These are phyloP conservation scores for Groenewaldozyma salmanticensis DNA, from an alignment of 805 yeast species.

Conservation along the genomic window DNA sequence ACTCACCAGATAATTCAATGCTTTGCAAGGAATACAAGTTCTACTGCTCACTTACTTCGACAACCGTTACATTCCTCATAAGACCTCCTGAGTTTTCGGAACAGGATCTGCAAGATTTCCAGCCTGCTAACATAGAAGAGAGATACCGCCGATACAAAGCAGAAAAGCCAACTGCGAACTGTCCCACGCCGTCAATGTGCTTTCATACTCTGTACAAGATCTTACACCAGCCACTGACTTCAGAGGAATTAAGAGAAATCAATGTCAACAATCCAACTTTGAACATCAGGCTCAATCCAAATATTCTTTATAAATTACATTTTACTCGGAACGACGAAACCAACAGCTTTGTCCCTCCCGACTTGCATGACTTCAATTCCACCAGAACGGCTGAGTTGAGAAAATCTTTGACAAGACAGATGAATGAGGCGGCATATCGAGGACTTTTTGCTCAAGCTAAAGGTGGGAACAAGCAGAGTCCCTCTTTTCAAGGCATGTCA, in stretches of 20 bases:
- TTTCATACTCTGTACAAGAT: constrained; percentile 52
- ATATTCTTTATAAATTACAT: constrained; percentile 32
- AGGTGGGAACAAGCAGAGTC: neutral
- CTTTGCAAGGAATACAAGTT: constrained; percentile 11
- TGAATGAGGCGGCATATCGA: constrained; percentile 13
- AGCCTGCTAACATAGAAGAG: constrained; percentile 38
- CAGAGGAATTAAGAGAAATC: constrained; percentile 46
- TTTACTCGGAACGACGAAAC: constrained; percentile 15
- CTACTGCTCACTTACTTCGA: constrained; percentile 17
- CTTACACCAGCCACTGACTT: constrained; percentile 54
- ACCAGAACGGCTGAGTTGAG: constrained; percentile 11
- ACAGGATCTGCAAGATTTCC: constrained; percentile 40
- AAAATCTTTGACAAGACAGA: constrained; percentile 8
- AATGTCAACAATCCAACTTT: constrained; percentile 40
- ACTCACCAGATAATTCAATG: constrained; percentile 12
- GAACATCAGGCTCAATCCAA: constrained; percentile 48
- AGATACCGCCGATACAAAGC: constrained; percentile 35
- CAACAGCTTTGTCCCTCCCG: constrained; percentile 16
- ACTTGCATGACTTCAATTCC: constrained; percentile 13
- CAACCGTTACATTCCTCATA: constrained; percentile 13
- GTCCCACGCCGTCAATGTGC: constrained; percentile 51
- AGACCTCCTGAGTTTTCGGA: constrained; percentile 30
- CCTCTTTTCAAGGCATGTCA: neutral
- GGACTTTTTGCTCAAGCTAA: constrained; percentile 4
- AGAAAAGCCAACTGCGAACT: constrained; percentile 21